phyloP scores from a whole-genome alignment of 495 filamentous ascomycete genomes.

The Lineolata rhizophorae region DNA sequence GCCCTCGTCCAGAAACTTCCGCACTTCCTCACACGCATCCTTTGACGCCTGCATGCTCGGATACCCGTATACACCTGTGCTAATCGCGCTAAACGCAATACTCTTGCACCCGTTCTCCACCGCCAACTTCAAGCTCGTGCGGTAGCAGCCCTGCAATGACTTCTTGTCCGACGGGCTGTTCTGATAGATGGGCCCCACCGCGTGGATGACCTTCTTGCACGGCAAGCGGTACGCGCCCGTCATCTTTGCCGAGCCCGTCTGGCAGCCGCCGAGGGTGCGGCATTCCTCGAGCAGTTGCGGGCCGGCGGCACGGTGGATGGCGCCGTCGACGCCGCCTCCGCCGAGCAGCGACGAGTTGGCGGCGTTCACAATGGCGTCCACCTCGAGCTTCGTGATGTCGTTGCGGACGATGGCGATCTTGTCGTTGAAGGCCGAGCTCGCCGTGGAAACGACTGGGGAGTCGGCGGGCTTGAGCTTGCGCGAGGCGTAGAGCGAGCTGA shows the following conservation, averaged over 20 bases:
- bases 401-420: constrained; percentile 45
- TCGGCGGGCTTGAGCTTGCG: too few species aligned
- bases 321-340: constrained; percentile 52
- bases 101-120: constrained; percentile 38
- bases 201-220: constrained; percentile 60
- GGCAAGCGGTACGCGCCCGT: constrained; percentile 58
- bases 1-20: constrained; percentile 40
- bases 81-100: constrained; percentile 66
- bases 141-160: constrained; percentile 57
- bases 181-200: constrained; percentile 72
- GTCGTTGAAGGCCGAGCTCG: constrained; percentile 33
- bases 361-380: constrained; percentile 83
- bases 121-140: constrained; percentile 47
- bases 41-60: constrained; percentile 48
- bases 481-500: too few species aligned
- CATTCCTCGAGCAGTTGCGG: constrained; percentile 48
- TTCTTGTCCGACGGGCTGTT: constrained; percentile 7
- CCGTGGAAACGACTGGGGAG: too few species aligned
- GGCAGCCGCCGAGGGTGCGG: constrained; percentile 39
- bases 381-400: constrained; percentile 65
- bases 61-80: constrained; percentile 81
- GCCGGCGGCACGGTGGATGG: constrained; percentile 74
- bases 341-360: constrained; percentile 62
- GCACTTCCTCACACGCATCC: constrained; percentile 44
- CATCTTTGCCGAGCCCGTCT: constrained; percentile 65